Evolutionary conservation across 208 protist genomes (phyloP), one percentile per base, ranked within the genome.

Genomic region (Leishmania lainsoni): DNA sequence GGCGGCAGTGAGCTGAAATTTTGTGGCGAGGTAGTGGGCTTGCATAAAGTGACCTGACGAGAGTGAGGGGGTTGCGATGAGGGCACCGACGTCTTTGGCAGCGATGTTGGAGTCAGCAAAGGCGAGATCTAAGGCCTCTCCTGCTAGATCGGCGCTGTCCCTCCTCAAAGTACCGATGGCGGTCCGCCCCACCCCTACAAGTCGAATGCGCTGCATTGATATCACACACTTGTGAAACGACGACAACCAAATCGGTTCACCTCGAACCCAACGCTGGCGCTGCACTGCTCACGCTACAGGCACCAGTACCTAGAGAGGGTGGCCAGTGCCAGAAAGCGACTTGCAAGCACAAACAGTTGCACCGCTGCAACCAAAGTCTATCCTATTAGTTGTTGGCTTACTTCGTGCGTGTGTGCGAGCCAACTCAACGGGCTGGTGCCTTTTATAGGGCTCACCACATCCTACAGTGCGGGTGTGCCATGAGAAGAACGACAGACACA

Each of bases 31-130:
- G 84, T 89, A 90, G 81, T 96, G 92, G 5, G 91, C 90, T 61
- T 89, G 86, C 92, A 96, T 96, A 39, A 96, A 94, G 51, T 93
- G 91, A 2, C 79, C 85, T 0, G 90, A 85, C 20, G 93, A 89
- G 22, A 98, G 81, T 8, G 93, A 98, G 12, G 93, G 93, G 5
- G 93, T 89, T 16, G 93, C 92, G n/a, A 98, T 83, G 22, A 98
- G 87, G 2, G 79, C 91, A 26, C 88, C 90, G 6, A 98, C 51
- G 59, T 97, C 87, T 10, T 80, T 76, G 29, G 89, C 76, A 35
- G 51, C 26, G 63, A 97, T 84, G 69, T 89, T 86, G 1, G 91
- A 89, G 71, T 93, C 81, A 0, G 32, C 51, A 39, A 96, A 81
- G 8, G 92, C 93, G 17, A 80, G 69, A n/a, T 84, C 52, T 17